Conservation (phyloP, 257 asterid species). For the Osmanthus fragrans region DNA sequence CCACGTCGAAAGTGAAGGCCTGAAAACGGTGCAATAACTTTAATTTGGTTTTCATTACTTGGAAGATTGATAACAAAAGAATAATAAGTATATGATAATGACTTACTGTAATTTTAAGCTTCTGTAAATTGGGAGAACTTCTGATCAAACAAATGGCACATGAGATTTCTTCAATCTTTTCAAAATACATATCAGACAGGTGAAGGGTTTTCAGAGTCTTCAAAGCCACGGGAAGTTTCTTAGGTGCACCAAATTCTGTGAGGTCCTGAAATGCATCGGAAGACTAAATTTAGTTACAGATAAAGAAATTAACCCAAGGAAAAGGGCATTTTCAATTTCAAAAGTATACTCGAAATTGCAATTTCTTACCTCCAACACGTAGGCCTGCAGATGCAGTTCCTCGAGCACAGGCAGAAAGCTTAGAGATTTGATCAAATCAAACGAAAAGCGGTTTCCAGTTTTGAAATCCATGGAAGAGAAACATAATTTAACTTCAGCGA, state of each 20-base stretch:
- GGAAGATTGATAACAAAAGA: neutral
- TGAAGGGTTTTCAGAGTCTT: slow-evolving; percentile 39
- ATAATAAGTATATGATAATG: neutral
- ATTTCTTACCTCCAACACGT: slow-evolving; percentile 50
- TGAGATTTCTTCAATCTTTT: slow-evolving; percentile 44
- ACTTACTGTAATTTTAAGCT: slow-evolving; percentile 54
- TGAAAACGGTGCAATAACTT: slow-evolving; percentile 17
- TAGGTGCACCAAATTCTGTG: slow-evolving; percentile 50
- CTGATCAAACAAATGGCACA: slow-evolving; percentile 59
- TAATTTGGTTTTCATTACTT: neutral
- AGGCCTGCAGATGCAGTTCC: slow-evolving; percentile 49
- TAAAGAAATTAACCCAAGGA: neutral
- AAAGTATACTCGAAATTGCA: neutral
- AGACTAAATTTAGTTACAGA: neutral
- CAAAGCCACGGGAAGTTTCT: slow-evolving; percentile 40
- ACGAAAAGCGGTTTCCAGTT: slow-evolving; percentile 38
- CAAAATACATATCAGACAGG: slow-evolving; percentile 50
- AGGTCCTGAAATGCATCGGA: slow-evolving; percentile 43
- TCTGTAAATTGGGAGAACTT: slow-evolving; percentile 53
- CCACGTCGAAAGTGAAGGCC: slow-evolving; percentile 51
- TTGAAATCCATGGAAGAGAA: slow-evolving; percentile 45
- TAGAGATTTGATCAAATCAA: slow-evolving; percentile 48
- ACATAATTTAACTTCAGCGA: slow-evolving; percentile 37
- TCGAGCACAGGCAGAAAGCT: slow-evolving; percentile 46
- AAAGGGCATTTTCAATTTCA: neutral